A percentile compares a stretch with the other conserved stretches of the same genome.
Conservation (phyloP, 192 early-diverging fungal species). For the Mortierella alpina region DNA sequence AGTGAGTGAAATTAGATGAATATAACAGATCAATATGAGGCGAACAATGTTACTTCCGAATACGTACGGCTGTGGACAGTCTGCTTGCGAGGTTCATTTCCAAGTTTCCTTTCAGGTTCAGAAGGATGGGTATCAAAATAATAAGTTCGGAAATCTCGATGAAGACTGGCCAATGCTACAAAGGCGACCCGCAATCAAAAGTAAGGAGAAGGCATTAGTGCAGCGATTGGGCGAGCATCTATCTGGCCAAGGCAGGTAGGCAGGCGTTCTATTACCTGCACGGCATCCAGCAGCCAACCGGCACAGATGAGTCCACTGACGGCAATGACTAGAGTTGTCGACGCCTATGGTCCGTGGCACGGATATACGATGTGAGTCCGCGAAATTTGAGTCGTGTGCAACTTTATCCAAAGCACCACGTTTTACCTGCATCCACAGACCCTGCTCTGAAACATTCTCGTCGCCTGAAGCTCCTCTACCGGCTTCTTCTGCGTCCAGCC, state of each 20-base stretch:
- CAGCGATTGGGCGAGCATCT: not conserved
- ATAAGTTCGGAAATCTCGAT: constrained; percentile 76
- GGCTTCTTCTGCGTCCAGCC: constrained; percentile 2
- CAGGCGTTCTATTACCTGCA: constrained; percentile 59
- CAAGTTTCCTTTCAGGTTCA: constrained; percentile 93
- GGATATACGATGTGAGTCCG: not conserved
- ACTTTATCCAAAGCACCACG: no score
- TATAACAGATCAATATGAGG: not conserved
- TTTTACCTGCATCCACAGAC: constrained; percentile 48
- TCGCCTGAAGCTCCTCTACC: not conserved
- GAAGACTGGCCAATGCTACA: constrained; percentile 78
- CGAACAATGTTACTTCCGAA: not conserved
- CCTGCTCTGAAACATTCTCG: constrained; percentile 10
- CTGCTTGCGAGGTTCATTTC: constrained; percentile 92
- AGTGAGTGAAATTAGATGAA: not conserved
- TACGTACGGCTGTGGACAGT: constrained; percentile 77
- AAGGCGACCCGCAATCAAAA: not conserved
- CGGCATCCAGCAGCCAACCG: constrained; percentile 74
- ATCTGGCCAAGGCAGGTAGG: not conserved
- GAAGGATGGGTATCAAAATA: constrained; percentile 87
- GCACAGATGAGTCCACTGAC: constrained; percentile 77
- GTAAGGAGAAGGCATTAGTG: not conserved
- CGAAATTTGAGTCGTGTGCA: not conserved
- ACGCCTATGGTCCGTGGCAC: constrained; percentile 9
- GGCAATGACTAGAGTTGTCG: constrained; percentile 70